These are phyloP conservation scores for Biscogniauxia sp. DNA, from an alignment of 2,329 filamentous ascomycete genomes.

Conservation along the genomic window DNA sequence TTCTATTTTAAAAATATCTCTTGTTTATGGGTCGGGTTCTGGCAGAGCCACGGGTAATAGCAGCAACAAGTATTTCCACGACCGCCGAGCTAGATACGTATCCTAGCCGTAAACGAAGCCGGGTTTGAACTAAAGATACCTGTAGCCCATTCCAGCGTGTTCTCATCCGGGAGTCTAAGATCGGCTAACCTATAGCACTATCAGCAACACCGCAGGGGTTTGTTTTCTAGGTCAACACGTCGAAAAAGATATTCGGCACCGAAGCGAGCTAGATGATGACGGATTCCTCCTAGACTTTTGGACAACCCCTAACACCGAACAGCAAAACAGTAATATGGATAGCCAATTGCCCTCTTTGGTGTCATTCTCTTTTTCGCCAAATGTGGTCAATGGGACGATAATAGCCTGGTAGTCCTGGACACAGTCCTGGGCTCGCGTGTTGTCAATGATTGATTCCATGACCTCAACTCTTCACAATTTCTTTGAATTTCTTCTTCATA, in stretches of 20 bases:
- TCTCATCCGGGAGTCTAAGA: not conserved
- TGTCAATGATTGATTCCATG: too few species aligned
- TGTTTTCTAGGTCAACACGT: not conserved
- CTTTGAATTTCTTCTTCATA: too few species aligned
- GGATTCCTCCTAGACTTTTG: not conserved
- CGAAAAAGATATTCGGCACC: not conserved
- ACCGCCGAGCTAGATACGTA: not conserved
- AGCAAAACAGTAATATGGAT: too few species aligned
- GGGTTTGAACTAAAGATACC: not conserved
- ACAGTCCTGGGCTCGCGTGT: too few species aligned
- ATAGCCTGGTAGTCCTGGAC: too few species aligned
- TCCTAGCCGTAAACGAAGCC: not conserved
- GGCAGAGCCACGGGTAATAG: too few species aligned
- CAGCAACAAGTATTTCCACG: not conserved
- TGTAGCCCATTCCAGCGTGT: not conserved
- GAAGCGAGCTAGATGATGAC: not conserved
- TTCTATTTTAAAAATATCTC: too few species aligned
- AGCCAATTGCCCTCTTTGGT: too few species aligned
- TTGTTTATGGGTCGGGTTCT: too few species aligned
- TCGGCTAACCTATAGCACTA: not conserved
- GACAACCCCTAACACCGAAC: not conserved
- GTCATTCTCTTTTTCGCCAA: too few species aligned
- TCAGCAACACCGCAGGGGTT: not conserved
- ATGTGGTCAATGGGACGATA: too few species aligned
- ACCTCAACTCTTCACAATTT: too few species aligned